Percentiles rank a stretch among this genome's conserved stretches.
Conservation (phyloP, 192 early-diverging fungal genomes). For the Backusella mclennaniae region DNA sequence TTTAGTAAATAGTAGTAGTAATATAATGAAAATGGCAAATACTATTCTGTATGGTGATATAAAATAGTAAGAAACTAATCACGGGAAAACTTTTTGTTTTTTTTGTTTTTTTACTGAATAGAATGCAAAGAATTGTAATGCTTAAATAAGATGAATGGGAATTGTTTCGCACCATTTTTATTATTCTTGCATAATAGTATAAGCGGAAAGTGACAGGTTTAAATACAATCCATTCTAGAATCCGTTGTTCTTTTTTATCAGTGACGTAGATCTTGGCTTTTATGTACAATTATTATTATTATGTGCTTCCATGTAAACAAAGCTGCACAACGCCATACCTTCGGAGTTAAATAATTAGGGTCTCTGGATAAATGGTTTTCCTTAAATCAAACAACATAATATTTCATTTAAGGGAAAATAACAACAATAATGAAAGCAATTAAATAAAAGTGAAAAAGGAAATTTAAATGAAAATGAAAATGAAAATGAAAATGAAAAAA, state of each 20-base stretch:
- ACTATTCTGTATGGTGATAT: neutral
- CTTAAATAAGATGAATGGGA: neutral
- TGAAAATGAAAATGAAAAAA: neutral
- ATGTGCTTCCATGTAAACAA: neutral
- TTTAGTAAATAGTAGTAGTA: neutral
- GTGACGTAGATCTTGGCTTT: neutral
- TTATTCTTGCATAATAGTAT: neutral
- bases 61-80: neutral
- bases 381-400: neutral
- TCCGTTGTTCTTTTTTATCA: neutral
- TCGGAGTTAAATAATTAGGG: slow-evolving; percentile 5
- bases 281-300: neutral
- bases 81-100: neutral
- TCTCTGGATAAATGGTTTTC: neutral
- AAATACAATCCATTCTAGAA: neutral
- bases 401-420: neutral
- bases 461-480: neutral
- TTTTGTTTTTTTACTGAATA: neutral
- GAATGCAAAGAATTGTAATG: neutral
- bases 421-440: neutral
- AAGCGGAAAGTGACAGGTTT: neutral
- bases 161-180: neutral
- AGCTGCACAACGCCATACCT: neutral
- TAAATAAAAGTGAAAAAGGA: neutral
- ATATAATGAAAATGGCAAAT: neutral